Evolutionary conservation across 495 filamentous ascomycete species (phyloP), one percentile per base, ranked within the genome.

Genomic region (Penicillium verhagenii): DNA sequence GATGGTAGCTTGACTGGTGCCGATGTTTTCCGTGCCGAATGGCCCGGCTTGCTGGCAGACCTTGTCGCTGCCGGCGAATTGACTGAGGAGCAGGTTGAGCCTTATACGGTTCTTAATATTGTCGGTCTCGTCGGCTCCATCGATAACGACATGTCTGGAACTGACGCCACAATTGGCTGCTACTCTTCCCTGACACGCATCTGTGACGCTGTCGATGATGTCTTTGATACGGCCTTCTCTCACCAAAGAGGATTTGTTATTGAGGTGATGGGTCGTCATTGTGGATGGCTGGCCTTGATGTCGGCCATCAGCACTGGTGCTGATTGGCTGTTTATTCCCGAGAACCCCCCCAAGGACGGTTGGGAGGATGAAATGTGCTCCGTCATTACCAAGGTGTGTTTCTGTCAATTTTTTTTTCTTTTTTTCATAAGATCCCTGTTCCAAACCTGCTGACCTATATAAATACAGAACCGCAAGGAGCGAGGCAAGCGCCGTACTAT

Each of bases 261-360:
- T 61, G 95, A 97, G 69, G 95, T 97, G 44, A 99, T 99, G 95
- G 95, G 95, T n/a, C 83, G 95, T 52, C 93, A 97, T 73, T 99
- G 95, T 64, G 95, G 95, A 37, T 99, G 95, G 95, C 77, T 99
- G 47, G 95, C 94, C 39, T 77, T 99, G 42, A 97, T 97, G 92
- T 88, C 95, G 11, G 94, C 92, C 54, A 91, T 97, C 47, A 92
- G 90, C 54, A 96, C 91, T 3, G 95, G 94, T 24, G 93, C 95
- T 5, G 95, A 99, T 72, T 99, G 95, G 74, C 80, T 97, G 42
- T 96, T 99, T 71, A 88, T 97, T 44, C 95, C 95, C 0, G 95
- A 99, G 75, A 96, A 91, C 72, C 95, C 95, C 53, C 90, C 93
- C 13, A 78, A 81, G 48, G 84, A 88, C 20, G 86, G 90, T 58